phyloP scores from a whole-genome alignment of 2,329 filamentous ascomycete species.

The Fusarium musae region DNA sequence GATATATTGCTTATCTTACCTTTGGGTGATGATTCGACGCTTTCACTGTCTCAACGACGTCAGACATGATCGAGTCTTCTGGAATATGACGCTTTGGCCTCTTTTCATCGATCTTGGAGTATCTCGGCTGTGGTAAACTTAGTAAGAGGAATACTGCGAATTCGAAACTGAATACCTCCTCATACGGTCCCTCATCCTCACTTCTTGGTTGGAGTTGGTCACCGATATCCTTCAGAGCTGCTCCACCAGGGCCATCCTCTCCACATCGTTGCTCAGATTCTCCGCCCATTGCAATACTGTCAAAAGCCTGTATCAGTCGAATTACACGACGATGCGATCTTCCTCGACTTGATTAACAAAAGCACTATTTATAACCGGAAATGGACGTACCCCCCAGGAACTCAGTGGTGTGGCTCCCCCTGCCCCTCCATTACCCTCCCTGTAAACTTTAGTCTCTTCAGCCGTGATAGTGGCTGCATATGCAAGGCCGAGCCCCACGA shows the following conservation, averaged over 20 bases:
- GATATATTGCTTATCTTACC: background rate
- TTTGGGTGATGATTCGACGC: background rate
- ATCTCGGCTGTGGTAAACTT: background rate
- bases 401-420: background rate
- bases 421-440: background rate
- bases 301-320: accelerated
- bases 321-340: accelerated
- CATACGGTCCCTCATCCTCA: background rate
- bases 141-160: accelerated
- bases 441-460: background rate
- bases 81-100: background rate
- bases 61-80: background rate
- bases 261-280: background rate
- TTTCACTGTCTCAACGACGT: background rate
- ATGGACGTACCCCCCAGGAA: accelerated
- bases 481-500: background rate
- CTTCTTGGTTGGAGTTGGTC: background rate
- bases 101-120: background rate
- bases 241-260: background rate
- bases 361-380: background rate
- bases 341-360: background rate
- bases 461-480: background rate
- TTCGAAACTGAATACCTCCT: background rate
- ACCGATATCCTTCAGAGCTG: background rate
- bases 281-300: background rate